A percentile compares a stretch with the other conserved stretches of the same genome.
Conservation (phyloP, 495 filamentous ascomycete species). For the Cairneyella variabilis region DNA sequence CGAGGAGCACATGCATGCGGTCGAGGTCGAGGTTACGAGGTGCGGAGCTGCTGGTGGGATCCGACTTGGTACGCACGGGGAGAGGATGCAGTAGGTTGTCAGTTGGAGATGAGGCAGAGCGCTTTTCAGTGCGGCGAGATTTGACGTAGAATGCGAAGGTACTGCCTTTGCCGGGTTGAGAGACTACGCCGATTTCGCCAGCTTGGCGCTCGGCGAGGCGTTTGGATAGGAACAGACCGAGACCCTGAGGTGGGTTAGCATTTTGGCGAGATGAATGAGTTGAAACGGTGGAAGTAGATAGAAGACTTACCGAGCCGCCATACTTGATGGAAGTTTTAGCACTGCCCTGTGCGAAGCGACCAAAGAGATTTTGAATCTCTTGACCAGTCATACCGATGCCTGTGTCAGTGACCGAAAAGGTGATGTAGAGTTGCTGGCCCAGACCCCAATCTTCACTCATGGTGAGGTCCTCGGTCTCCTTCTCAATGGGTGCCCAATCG, state of each 20-base stretch:
- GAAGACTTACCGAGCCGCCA: conserved; percentile 63
- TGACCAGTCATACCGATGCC: conserved; percentile 69
- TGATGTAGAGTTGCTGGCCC: conserved; percentile 65
- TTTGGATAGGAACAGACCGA: conserved; percentile 77
- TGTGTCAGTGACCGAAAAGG: conserved; percentile 72
- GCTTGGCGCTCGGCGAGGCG: conserved; percentile 75
- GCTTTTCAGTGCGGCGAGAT: conserved; percentile 28
- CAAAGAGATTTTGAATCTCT: conserved; percentile 70
- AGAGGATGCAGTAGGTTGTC: not conserved
- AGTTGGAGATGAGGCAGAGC: not conserved
- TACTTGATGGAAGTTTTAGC: conserved; percentile 75
- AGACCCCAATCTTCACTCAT: conserved; percentile 58
- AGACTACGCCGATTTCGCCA: conserved; percentile 75
- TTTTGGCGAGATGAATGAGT: not conserved
- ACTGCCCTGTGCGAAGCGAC: conserved; percentile 72
- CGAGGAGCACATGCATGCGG: conserved; percentile 23
- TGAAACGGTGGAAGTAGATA: not conserved
- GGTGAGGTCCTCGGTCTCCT: conserved; percentile 46
- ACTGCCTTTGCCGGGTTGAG: conserved; percentile 65
- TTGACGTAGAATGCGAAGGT: conserved; percentile 77
- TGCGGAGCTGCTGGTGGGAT: not conserved
- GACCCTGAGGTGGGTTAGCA: conserved; percentile 36
- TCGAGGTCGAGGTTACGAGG: not conserved
- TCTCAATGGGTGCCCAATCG: conserved; percentile 12
- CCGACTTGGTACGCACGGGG: not conserved